Conservation (phyloP, 352 stramenopile genomes). For the Pythium sukuiense region DNA sequence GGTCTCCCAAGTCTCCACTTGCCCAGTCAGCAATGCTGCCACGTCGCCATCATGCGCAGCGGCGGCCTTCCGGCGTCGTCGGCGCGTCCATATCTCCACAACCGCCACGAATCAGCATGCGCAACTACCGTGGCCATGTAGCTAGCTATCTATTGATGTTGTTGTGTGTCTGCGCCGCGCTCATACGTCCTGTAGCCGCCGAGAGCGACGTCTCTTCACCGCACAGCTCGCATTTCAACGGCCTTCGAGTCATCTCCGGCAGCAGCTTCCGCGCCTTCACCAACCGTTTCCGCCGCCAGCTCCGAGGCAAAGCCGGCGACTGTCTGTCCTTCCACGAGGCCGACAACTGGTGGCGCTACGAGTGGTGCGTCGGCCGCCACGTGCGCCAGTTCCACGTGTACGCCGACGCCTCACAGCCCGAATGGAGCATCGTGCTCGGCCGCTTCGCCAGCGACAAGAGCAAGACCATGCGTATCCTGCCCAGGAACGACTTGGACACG, state of each 20-base stretch:
- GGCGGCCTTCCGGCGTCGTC: conserved; percentile 1
- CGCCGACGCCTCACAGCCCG: background rate
- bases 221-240: conserved; percentile 26
- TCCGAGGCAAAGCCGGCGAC: conserved; percentile 31
- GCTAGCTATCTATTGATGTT: conserved; percentile 1
- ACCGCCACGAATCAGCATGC: background rate
- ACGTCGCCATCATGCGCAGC: conserved; percentile 6
- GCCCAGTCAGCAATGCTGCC: conserved; percentile 11
- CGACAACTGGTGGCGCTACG: conserved; percentile 81
- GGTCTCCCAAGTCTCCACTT: too few species aligned
- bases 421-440: conserved; percentile 47
- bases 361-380: conserved; percentile 75
- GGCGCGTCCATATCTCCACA: conserved; percentile 1
- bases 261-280: conserved; percentile 63
- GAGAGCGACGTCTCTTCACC: conserved; percentile 2
- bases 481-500: conserved; percentile 35
- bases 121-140: background rate
- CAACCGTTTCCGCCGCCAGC: conserved; percentile 64
- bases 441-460: conserved; percentile 33
- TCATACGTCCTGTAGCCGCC: background rate
- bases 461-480: conserved; percentile 42
- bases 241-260: conserved; percentile 60
- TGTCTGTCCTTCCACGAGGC: conserved; percentile 67
- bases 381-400: conserved; percentile 71
- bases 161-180: conserved; percentile 1